Evolutionary conservation across 2,329 filamentous ascomycete species (phyloP).

Genomic region (Pseudocercospora cruenta): DNA sequence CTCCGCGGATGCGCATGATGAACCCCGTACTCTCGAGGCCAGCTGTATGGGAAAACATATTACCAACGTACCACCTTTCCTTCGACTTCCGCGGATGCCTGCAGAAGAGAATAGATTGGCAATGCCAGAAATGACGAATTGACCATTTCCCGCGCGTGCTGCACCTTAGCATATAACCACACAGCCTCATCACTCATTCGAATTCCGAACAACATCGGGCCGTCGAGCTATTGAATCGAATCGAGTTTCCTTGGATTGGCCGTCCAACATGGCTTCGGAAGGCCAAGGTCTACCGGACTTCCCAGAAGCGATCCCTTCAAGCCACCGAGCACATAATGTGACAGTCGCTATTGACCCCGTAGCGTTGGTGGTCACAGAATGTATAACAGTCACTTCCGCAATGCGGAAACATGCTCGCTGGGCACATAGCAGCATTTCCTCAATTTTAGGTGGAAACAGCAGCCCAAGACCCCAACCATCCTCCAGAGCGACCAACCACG

Average conservation of each 20-base stretch:
- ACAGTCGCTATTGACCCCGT: conserved; percentile 44
- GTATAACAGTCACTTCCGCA: conserved; percentile 95
- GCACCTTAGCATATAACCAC: background rate
- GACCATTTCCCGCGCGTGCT: background rate
- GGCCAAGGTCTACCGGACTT: background rate
- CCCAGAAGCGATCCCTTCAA: background rate
- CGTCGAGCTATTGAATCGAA: background rate
- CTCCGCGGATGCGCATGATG: background rate
- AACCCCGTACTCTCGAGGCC: conserved; percentile 4
- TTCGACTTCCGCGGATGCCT: background rate
- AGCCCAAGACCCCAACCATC: conserved; percentile 22
- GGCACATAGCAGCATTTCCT: conserved; percentile 92
- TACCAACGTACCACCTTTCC: background rate
- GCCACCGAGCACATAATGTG: conserved; percentile 19
- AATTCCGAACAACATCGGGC: background rate
- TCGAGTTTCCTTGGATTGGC: no score
- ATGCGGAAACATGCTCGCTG: conserved; percentile 98
- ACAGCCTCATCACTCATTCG: background rate
- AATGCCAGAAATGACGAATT: background rate
- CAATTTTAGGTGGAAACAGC: conserved; percentile 70
- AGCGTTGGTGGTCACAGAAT: conserved; percentile 89
- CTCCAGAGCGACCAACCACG: conserved; percentile 29
- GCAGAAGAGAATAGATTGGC: background rate
- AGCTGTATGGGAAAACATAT: background rate
- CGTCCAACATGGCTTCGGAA: background rate